Evolutionary conservation across 23 red algal genomes (phyloP).

Genomic region (Gracilaria vermiculophylla): DNA sequence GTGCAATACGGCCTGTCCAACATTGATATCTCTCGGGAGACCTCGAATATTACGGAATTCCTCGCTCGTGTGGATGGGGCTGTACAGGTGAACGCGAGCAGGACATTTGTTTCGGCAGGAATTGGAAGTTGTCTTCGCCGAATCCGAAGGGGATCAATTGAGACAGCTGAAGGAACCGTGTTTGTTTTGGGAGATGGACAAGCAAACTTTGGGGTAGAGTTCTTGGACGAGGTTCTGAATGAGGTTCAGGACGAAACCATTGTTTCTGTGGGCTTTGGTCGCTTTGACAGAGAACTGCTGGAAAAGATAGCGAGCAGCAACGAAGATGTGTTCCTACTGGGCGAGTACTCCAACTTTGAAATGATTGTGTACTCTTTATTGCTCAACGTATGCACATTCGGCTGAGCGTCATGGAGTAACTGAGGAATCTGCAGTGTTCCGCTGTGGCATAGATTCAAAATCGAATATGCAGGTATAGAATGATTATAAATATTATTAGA

Average conservation of each 20-base stretch:
- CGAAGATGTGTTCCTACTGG: neutral
- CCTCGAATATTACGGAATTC: slow-evolving; percentile 1
- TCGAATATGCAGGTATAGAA: too few relatives aligned
- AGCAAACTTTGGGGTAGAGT: neutral
- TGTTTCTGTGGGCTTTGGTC: slow-evolving; percentile 14
- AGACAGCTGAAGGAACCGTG: neutral
- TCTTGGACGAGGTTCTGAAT: neutral
- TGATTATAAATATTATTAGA: too few relatives aligned
- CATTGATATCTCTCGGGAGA: neutral
- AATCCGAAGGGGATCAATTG: neutral
- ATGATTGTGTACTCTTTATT: slow-evolving; percentile 18
- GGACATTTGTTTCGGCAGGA: slow-evolving; percentile 8
- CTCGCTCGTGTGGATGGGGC: neutral
- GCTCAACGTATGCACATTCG: neutral
- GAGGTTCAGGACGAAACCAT: neutral
- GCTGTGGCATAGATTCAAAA: too few relatives aligned
- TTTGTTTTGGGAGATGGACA: slow-evolving; percentile 25
- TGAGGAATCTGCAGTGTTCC: too few relatives aligned
- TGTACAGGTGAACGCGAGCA: neutral
- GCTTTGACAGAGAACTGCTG: neutral
- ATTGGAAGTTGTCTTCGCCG: slow-evolving; percentile 14
- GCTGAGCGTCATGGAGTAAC: neutral
- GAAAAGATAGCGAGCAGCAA: neutral
- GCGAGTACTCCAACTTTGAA: slow-evolving; percentile 1
- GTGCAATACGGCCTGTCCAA: slow-evolving; percentile 22